Evolutionary conservation across 306 rosid genomes (phyloP).

Genomic region (Malus domestica): ASM211411v1 NC_041802.1:5732501-5733000

Average conservation of each 20-base stretch:
- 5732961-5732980: slow-evolving; percentile 6
- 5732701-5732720: slow-evolving; percentile 5
- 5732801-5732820: slow-evolving; percentile 21
- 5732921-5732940: slow-evolving; percentile 6
- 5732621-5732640: slow-evolving; percentile 13
- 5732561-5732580: slow-evolving; percentile 11
- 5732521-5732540: slow-evolving; percentile 4
- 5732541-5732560: slow-evolving; percentile 10
- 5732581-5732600: slow-evolving; percentile 13
- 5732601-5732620: slow-evolving; percentile 23
- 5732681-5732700: slow-evolving; percentile 22
- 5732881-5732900: slow-evolving; percentile 26
- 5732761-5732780: slow-evolving; percentile 1
- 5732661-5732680: not conserved
- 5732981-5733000: slow-evolving; percentile 16
- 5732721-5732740: not conserved
- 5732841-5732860: slow-evolving; percentile 12
- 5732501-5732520: slow-evolving; percentile 2
- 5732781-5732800: slow-evolving; percentile 7
- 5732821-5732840: slow-evolving; percentile 19
- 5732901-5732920: not conserved
- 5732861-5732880: slow-evolving; percentile 11
- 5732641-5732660: slow-evolving; percentile 6
- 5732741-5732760: not conserved
- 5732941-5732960: slow-evolving; percentile 9